A percentile compares a stretch with the other conserved stretches of the same genome.
Evolutionary conservation across 2,329 filamentous ascomycete genomes (phyloP).

Genomic region (Cercospora canescens): DNA sequence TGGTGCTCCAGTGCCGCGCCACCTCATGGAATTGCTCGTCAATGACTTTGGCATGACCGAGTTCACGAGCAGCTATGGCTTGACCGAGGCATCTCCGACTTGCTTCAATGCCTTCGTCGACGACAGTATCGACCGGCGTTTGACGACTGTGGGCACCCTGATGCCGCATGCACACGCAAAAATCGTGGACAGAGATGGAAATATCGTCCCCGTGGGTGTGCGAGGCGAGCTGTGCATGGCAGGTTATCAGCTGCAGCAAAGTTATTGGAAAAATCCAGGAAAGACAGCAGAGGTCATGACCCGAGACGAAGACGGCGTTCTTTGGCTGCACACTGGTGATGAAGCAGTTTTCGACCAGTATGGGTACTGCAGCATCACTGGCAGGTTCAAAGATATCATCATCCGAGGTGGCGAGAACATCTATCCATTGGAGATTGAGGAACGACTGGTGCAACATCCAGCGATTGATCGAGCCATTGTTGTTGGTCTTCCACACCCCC

Average conservation of each 20-base stretch:
- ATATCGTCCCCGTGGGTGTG: conserved; percentile 64
- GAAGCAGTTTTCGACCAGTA: conserved; percentile 51
- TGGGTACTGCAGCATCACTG: conserved; percentile 41
- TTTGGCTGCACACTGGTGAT: conserved; percentile 69
- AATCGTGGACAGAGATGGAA: conserved; percentile 69
- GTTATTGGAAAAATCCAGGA: conserved; percentile 66
- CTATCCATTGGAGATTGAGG: conserved; percentile 41
- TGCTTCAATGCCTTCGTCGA: conserved; percentile 79
- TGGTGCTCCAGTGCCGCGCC: conserved; percentile 71
- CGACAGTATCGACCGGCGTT: conserved; percentile 64
- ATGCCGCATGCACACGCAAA: conserved; percentile 75
- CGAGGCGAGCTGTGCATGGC: conserved; percentile 75
- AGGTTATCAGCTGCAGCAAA: conserved; percentile 71
- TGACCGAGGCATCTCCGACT: conserved; percentile 77
- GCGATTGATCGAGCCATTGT: conserved; percentile 32
- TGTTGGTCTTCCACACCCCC: conserved; percentile 32
- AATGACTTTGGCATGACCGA: conserved; percentile 73
- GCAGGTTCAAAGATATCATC: conserved; percentile 37
- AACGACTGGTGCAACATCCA: conserved; percentile 29
- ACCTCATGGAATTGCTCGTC: conserved; percentile 74
- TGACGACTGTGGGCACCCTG: conserved; percentile 74
- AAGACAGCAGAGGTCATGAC: conserved; percentile 73
- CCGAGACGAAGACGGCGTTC: conserved; percentile 45
- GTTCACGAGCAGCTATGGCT: conserved; percentile 57
- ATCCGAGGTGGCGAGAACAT: conserved; percentile 66